phyloP scores from a whole-genome alignment of 2,329 filamentous ascomycete genomes.

The Botrytis porri region DNA sequence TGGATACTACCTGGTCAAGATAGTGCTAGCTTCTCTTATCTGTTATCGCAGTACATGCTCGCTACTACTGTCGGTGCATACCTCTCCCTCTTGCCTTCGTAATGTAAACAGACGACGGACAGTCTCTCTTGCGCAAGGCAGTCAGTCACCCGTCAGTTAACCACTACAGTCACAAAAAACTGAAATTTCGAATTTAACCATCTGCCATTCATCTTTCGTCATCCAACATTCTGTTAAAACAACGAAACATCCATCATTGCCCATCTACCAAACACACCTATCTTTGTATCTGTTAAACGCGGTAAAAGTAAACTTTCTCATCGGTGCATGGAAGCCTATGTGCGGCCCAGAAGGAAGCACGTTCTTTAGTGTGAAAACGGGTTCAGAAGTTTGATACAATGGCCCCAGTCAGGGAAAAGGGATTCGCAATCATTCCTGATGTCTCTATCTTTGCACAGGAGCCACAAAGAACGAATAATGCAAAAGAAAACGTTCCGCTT shows the following conservation, averaged over 20 bases:
- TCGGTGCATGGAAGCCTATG: neutral
- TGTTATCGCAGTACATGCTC: neutral
- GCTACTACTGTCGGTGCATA: neutral
- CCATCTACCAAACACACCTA: neutral
- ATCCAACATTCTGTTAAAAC: neutral
- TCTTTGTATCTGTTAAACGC: neutral
- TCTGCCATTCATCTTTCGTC: neutral
- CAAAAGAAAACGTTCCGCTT: neutral
- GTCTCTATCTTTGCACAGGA: slow-evolving; percentile 5
- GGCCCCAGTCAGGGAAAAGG: neutral
- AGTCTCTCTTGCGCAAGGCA: neutral
- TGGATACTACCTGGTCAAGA: no score
- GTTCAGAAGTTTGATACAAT: neutral
- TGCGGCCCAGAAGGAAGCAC: neutral
- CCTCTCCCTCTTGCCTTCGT: neutral
- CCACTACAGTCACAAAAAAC: no score
- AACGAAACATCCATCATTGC: neutral
- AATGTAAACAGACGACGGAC: no score
- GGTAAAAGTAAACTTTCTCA: neutral
- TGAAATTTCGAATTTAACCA: neutral
- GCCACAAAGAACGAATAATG: neutral
- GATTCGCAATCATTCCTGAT: neutral
- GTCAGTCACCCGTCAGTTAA: neutral
- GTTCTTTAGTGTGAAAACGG: neutral
- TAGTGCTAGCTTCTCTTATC: neutral